These are phyloP conservation scores for Colletotrichum sidae DNA, from an alignment of 2,329 filamentous ascomycete genomes.

Conservation along the genomic window DNA sequence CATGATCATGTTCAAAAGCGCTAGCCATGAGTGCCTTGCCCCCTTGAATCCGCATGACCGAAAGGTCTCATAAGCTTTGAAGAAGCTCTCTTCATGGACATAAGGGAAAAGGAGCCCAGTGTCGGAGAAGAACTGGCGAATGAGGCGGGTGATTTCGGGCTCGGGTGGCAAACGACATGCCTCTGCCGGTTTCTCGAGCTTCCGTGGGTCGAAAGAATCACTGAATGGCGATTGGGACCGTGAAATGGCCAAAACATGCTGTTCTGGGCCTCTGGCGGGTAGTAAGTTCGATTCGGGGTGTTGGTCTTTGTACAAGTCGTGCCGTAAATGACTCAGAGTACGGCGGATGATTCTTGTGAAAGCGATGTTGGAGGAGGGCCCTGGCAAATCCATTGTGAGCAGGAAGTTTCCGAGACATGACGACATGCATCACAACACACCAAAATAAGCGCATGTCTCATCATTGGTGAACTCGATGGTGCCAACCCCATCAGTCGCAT, in stretches of 20 bases:
- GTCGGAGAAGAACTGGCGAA: constrained; percentile 43
- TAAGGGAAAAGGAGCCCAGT: constrained; percentile 46
- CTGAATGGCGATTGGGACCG: constrained; percentile 22
- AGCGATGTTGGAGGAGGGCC: constrained; percentile 41
- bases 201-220: constrained; percentile 21
- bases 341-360: constrained; percentile 40
- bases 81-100: constrained; percentile 43
- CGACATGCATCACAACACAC: constrained; percentile 18
- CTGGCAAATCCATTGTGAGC: constrained; percentile 10
- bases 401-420: not conserved
- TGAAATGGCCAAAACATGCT: constrained; percentile 20
- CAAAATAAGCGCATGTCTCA: constrained; percentile 39
- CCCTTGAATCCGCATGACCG: constrained; percentile 42
- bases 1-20: constrained; percentile 61
- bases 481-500: constrained; percentile 41
- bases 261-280: not conserved
- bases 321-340: constrained; percentile 33
- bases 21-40: constrained; percentile 61
- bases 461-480: constrained; percentile 41
- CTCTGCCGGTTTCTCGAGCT: constrained; percentile 18
- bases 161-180: constrained; percentile 38
- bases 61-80: constrained; percentile 39
- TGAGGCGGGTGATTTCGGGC: constrained; percentile 37
- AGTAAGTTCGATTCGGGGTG: not conserved
- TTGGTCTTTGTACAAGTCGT: constrained; percentile 8